Evolutionary conservation across 257 asterid genomes (phyloP), one percentile per base, ranked within the genome.

Genomic region (Fraxinus quadrangulata): DNA sequence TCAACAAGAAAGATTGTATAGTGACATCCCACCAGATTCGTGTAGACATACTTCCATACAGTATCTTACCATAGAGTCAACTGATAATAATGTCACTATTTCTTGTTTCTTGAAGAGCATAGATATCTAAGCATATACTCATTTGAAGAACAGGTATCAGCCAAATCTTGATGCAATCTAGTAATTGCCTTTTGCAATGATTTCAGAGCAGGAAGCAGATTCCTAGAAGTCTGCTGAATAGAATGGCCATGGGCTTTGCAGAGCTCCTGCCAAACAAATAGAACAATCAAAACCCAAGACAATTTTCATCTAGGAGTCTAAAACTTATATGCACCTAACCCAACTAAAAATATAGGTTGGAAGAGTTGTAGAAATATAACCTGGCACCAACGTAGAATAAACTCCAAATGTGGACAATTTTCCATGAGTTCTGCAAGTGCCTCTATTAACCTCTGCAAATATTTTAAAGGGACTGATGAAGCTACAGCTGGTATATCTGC

Each of bases 371-470:
- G 74, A 75, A 70, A 45, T 78, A 68, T 80, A 75, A 94, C 99
- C 97, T 92, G 96, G 84, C 93, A 93, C 99, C 99, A 96, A 66
- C 83, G 81, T 76, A 96, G 96, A 82, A 92, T 77, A 81, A 93
- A 96, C 88, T 96, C 99, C 87, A 96, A 77, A 86, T 92, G 97
- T 1, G 96, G 98, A 82, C 88, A 85, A 80, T 84, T 92, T 80
- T 96, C 99, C 71, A 92, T 83, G 81, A 96, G 97, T 83, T 90
- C 96, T 11, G 97, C 90, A 33, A 96, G 89, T 67, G 97, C 96
- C 85, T 90, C 96, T 8, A 96, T 84, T 75, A 96, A 80, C 88
- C 99, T 92, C 88, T 87, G 94, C 83, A 96, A 75, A 81, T 93
- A 93, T 86, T 84, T 96, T 63, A 84, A 73, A 70, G 99, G 98